Base-by-base conservation (phyloP, 306 rosid genomes). In the Inga laurina region DNA sequence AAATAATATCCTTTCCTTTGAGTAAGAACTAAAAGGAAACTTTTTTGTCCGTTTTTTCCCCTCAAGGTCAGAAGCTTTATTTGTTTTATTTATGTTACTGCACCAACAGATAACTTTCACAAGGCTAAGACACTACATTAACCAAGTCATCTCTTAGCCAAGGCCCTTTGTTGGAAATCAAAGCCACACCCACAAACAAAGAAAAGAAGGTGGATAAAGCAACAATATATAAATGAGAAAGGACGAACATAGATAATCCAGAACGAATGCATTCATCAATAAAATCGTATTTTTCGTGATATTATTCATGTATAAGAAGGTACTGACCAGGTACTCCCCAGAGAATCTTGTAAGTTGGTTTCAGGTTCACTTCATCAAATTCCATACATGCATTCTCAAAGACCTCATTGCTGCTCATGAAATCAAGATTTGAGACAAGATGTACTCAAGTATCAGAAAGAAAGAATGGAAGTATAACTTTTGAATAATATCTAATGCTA, bases 331-430 rank as follows among this genome's bases (percentile, higher is more conserved):
- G 99, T 80, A 96, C 92, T 78, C 98, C 98, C 99, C 93, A 96
- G 56, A 96, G 97, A 88, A 96, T 61, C 90, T 88, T 93, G 90
- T 92, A 93, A 46, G 97, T 96, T 82, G 99, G 99, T 91, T 92
- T 93, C 83, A 96, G 89, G 82, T 96, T 93, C 87, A 90, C 94
- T 74, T 93, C 99, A 86, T 96, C 98, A 62, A 93, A 96, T 87
- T 96, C 98, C 99, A 93, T 90, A 74, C 98, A 91, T 54, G 99
- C 99, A 81, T 96, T 96, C 88, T 92, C 98, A 72, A 96, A 96
- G 82, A 88, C 89, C 14, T 89, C 93, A 48, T 94, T 90, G 84
- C 99, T 96, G 97, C 82, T 70, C 82, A 87, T n/a, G 82, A 87
- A 84, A 59, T 34, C 78, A 83, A 71, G 79, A 51, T 73, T 79